Conservation (phyloP, 768 basidiomycete genomes). For the Termitomyces bulborhizus region DNA sequence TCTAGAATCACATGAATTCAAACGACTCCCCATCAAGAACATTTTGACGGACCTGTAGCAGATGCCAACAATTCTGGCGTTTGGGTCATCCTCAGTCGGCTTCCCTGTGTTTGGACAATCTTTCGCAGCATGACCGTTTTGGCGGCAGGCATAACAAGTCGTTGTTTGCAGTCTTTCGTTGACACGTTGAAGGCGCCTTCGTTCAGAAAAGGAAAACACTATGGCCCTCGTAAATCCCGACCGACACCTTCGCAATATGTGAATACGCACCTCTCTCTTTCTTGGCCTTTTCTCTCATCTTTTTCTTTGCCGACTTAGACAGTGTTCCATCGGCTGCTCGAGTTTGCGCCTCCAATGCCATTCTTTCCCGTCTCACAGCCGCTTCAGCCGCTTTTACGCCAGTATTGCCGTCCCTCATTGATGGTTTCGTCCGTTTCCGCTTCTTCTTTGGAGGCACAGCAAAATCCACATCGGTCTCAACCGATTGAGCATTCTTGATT, state of each 20-base stretch:
- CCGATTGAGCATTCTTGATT: not conserved
- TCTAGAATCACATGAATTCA: constrained; percentile 21
- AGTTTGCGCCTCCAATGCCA: constrained; percentile 5
- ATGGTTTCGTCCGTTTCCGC: constrained; percentile 47
- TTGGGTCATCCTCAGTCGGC: constrained; percentile 11
- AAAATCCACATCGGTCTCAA: constrained; percentile 8
- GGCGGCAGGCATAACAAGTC: constrained; percentile 83
- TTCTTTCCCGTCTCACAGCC: constrained; percentile 10
- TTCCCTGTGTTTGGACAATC: constrained; percentile 58
- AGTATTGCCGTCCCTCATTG: constrained; percentile 32
- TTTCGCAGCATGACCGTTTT: constrained; percentile 76
- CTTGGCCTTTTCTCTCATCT: constrained; percentile 22
- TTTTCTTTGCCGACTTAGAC: constrained; percentile 26
- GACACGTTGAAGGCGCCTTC: constrained; percentile 59
- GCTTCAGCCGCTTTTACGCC: constrained; percentile 21
- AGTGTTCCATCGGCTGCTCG: constrained; percentile 14
- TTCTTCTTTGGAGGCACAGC: constrained; percentile 44
- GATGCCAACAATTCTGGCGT: constrained; percentile 38
- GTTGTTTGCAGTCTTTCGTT: constrained; percentile 50
- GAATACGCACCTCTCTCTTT: constrained; percentile 22
- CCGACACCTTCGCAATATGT: constrained; percentile 9
- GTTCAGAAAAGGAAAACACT: constrained; percentile 35
- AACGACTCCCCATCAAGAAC: not conserved
- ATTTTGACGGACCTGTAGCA: constrained; percentile 58
- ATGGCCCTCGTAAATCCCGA: constrained; percentile 1